Evolutionary conservation across 2,329 filamentous ascomycete genomes (phyloP).

Genomic region (Talaromyces sp.): DNA sequence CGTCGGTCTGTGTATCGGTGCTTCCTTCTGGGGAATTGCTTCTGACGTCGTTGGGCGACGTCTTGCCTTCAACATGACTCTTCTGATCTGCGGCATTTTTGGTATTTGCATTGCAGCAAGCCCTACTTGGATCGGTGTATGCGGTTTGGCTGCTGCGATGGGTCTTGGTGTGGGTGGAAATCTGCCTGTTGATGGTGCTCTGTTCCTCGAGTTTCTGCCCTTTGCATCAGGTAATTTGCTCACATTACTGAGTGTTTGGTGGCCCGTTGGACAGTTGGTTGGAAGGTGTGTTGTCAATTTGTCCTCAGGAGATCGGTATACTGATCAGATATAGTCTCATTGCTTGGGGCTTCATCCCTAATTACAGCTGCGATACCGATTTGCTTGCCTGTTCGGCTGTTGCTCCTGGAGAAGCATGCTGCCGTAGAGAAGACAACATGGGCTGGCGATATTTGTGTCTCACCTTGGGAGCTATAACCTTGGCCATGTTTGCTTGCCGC

Average conservation of each 20-base stretch:
- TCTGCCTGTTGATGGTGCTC: constrained; percentile 71
- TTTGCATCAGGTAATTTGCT: constrained; percentile 69
- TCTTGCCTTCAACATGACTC: constrained; percentile 75
- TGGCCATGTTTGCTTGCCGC: constrained; percentile 73
- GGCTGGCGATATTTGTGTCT: constrained; percentile 75
- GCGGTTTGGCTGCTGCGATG: constrained; percentile 58
- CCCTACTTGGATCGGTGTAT: constrained; percentile 64
- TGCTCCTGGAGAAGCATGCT: constrained; percentile 34
- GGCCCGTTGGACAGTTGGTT: constrained; percentile 76
- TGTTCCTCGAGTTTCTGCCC: constrained; percentile 81
- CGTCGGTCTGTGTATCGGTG: constrained; percentile 72
- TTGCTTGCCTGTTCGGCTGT: constrained; percentile 32
- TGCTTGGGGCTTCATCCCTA: constrained; percentile 73
- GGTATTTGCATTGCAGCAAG: constrained; percentile 68
- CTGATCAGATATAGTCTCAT: constrained; percentile 38
- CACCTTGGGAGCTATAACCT: constrained; percentile 68
- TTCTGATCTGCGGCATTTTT: constrained; percentile 71
- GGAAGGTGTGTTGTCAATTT: constrained; percentile 41
- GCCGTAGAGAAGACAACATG: constrained; percentile 54
- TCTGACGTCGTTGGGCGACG: constrained; percentile 76
- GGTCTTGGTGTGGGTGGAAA: constrained; percentile 73
- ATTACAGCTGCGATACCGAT: constrained; percentile 53
- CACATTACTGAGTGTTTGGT: constrained; percentile 80
- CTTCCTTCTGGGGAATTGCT: constrained; percentile 75
- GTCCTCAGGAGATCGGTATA: neutral